phyloP scores from a whole-genome alignment of 768 basidiomycete genomes.

The Krasilnikovozyma curviuscula region DNA sequence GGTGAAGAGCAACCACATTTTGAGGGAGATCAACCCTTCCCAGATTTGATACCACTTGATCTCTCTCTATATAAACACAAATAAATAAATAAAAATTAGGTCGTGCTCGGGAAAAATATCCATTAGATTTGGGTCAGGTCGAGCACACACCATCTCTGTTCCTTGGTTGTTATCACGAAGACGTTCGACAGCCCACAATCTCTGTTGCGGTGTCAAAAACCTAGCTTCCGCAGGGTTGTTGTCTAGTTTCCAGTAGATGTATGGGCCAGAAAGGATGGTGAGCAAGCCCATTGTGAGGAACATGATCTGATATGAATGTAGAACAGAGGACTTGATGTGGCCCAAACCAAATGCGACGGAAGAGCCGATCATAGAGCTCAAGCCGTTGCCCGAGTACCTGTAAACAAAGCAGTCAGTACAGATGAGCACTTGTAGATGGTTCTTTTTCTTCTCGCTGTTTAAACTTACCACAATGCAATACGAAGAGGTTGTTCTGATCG shows the following conservation, averaged over 20 bases:
- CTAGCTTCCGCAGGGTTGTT: slow-evolving; percentile 7
- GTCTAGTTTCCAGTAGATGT: slow-evolving; percentile 7
- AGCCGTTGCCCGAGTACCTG: not conserved
- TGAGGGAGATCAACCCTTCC: slow-evolving; percentile 13
- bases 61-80: too few species aligned
- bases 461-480: slow-evolving; percentile 14
- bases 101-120: too few species aligned
- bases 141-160: not conserved
- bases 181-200: slow-evolving; percentile 15
- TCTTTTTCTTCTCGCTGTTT: slow-evolving; percentile 6
- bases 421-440: not conserved
- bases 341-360: slow-evolving; percentile 1
- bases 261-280: slow-evolving; percentile 8
- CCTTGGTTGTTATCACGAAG: slow-evolving; percentile 13
- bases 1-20: slow-evolving; percentile 13
- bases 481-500: slow-evolving; percentile 15
- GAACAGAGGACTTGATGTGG: not conserved
- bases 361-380: not conserved
- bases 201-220: slow-evolving; percentile 13
- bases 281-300: slow-evolving; percentile 15
- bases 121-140: not conserved
- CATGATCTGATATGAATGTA: slow-evolving; percentile 15
- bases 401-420: not conserved
- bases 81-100: too few species aligned
- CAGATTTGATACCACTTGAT: slow-evolving; percentile 12